These are phyloP conservation scores for Myxozyma lipomycoides DNA, from an alignment of 805 yeast genomes.

Conservation along the genomic window DNA sequence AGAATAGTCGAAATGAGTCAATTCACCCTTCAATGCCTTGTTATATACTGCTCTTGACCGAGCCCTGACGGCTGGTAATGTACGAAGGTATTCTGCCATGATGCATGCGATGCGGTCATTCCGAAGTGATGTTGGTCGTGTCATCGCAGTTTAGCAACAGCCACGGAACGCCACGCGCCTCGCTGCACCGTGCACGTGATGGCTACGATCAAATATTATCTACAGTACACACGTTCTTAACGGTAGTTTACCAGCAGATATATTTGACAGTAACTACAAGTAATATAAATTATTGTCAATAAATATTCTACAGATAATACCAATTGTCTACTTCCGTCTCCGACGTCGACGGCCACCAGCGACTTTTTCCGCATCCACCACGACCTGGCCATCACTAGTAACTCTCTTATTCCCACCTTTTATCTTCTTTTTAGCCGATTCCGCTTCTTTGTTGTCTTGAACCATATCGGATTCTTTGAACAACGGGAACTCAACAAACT, in stretches of 20 bases:
- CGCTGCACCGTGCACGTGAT: not conserved
- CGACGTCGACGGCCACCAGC: slow-evolving; percentile 27
- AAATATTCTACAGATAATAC: no score
- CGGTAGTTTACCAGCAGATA: no score
- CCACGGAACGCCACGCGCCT: slow-evolving; percentile 1
- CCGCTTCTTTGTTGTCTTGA: slow-evolving; percentile 7
- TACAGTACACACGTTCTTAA: no score
- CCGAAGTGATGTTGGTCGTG: no score
- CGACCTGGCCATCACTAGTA: slow-evolving; percentile 16
- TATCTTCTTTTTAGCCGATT: not conserved
- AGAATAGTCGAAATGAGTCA: slow-evolving; percentile 47
- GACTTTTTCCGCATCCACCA: slow-evolving; percentile 19
- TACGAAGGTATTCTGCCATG: slow-evolving; percentile 39
- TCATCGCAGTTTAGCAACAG: no score
- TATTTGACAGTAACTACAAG: no score
- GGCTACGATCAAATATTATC: no score
- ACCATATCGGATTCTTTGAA: not conserved
- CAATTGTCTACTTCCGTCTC: slow-evolving; percentile 6
- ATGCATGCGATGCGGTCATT: not conserved
- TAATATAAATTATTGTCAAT: no score
- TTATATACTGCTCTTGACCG: slow-evolving; percentile 45
- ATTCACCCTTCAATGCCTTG: slow-evolving; percentile 40
- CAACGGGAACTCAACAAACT: slow-evolving; percentile 1
- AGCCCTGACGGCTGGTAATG: slow-evolving; percentile 56
- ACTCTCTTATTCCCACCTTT: slow-evolving; percentile 6